Evolutionary conservation across 2,329 filamentous ascomycete species (phyloP), one percentile per base, ranked within the genome.

Genomic region (Colletotrichum chlorophyti): DNA sequence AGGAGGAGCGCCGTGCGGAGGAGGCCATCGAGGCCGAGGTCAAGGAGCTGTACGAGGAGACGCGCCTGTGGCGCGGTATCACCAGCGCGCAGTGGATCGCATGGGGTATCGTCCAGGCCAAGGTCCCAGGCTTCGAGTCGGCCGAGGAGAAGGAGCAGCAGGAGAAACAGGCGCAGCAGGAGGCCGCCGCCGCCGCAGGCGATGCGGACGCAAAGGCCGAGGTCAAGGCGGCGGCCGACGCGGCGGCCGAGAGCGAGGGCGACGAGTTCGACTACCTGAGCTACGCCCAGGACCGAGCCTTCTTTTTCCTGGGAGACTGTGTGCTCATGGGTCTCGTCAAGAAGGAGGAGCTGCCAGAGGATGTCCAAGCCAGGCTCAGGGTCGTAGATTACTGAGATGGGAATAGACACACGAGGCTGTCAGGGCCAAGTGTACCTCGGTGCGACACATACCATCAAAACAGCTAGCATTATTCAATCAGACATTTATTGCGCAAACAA

Each of bases 51-150:
- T 78, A 95, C 68, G 84, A 88, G 35, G 93, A 98, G 75, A 88
- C 91, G 3, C 81, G 87, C 14, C 79, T 96, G 41, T 99, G 95
- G 95, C 86, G 95, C 3, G 80, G 91, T 0, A 91, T 92, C 34
- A 96, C 95, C 74, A 93, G 89, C 31, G 92, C 91, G 2, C 86
- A 91, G 75, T 99, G 95, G 95, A 86, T 96, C 21, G 91, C 93
- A 1, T 99, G 95, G 95, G 95, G 95, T 21, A 91, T 98, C 61
- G 90, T 99, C 48, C 95, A 99, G 75, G 94, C 95, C 43, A 93
- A 95, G 70, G 82, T 96, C 2, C 87, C 91, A 0, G 91, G 88
- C 0, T 79, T 94, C 70, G 85, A 89, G 15, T 75, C 76, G 14
- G 78, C 79, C 31, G 75, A 58, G 46, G 61, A 60, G 27, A 59